Evolutionary conservation across 2,329 filamentous ascomycete genomes (phyloP).

Genomic region (Leptographium wingfieldii): DNA sequence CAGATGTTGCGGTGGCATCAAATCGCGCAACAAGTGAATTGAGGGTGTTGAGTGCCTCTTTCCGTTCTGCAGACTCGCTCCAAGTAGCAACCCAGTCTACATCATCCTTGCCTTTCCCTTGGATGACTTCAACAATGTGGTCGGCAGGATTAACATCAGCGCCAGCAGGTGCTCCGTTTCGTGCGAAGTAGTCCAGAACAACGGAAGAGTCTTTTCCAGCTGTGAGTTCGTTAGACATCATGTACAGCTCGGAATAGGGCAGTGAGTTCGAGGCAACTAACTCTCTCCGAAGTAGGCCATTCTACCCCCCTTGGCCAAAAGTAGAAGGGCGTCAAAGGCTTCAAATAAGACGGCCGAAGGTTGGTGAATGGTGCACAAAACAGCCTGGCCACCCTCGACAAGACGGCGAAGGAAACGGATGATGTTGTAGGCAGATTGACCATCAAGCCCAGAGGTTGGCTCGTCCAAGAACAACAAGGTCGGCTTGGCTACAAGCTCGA

Average conservation of each 20-base stretch:
- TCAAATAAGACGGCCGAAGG: slow-evolving; percentile 54
- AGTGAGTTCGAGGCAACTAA: background rate
- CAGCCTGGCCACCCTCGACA: slow-evolving; percentile 52
- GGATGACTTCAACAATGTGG: slow-evolving; percentile 54
- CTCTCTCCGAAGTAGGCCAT: slow-evolving; percentile 50
- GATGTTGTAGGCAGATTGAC: slow-evolving; percentile 53
- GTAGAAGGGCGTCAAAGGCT: slow-evolving; percentile 51
- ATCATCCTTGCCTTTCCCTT: slow-evolving; percentile 14
- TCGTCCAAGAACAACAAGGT: slow-evolving; percentile 49
- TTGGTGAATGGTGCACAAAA: slow-evolving; percentile 60
- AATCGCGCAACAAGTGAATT: background rate
- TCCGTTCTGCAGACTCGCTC: slow-evolving; percentile 22
- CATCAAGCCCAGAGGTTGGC: slow-evolving; percentile 54
- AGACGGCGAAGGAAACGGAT: slow-evolving; percentile 55
- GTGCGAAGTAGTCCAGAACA: slow-evolving; percentile 51
- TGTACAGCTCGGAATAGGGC: background rate
- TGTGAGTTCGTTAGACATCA: background rate
- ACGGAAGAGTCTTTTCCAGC: slow-evolving; percentile 33
- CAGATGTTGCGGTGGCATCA: background rate
- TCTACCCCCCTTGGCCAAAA: slow-evolving; percentile 50
- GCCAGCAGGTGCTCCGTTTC: slow-evolving; percentile 50
- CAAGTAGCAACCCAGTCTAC: slow-evolving; percentile 26
- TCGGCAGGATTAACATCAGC: slow-evolving; percentile 58
- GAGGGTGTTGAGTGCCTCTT: slow-evolving; percentile 53
- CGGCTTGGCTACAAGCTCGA: slow-evolving; percentile 49